phyloP scores from a whole-genome alignment of 2,329 filamentous ascomycete species.

The Cladosporium colombiae region DNA sequence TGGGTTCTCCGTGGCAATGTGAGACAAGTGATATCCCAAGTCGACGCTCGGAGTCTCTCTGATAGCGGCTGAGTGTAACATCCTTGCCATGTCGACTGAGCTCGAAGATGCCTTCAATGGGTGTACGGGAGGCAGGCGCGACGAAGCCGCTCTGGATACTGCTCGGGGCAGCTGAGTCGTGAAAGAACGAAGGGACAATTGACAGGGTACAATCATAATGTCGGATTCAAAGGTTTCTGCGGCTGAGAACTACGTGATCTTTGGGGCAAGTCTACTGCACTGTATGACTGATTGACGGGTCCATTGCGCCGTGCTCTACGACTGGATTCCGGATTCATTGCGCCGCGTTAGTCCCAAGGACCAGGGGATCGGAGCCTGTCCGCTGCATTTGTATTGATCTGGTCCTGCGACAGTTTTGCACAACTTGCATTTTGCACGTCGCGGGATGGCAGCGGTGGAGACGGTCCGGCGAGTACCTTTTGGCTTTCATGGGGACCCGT shows the following conservation, averaged over 20 bases:
- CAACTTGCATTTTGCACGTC: not conserved
- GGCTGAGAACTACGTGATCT: not conserved
- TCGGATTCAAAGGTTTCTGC: not conserved
- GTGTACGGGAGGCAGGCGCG: not conserved
- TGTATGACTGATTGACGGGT: not conserved
- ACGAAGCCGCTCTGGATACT: not conserved
- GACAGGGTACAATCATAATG: not conserved
- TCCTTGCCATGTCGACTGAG: not conserved
- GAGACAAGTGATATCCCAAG: conserved; percentile 65
- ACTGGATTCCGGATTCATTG: not conserved
- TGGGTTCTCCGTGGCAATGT: conserved; percentile 68
- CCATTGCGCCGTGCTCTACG: too few species aligned
- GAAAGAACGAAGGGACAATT: not conserved
- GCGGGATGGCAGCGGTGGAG: not conserved
- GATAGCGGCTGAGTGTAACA: not conserved
- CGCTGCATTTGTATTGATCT: not conserved
- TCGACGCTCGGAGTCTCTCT: not conserved
- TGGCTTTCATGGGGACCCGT: not conserved
- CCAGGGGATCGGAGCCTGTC: not conserved
- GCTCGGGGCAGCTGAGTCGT: not conserved
- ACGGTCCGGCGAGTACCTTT: not conserved
- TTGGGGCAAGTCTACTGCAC: not conserved
- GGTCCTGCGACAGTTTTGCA: not conserved
- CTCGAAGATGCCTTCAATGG: not conserved
- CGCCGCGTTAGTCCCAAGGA: not conserved